phyloP scores from a whole-genome alignment of 768 basidiomycete genomes.

The Plicaturopsis crispa region DNA sequence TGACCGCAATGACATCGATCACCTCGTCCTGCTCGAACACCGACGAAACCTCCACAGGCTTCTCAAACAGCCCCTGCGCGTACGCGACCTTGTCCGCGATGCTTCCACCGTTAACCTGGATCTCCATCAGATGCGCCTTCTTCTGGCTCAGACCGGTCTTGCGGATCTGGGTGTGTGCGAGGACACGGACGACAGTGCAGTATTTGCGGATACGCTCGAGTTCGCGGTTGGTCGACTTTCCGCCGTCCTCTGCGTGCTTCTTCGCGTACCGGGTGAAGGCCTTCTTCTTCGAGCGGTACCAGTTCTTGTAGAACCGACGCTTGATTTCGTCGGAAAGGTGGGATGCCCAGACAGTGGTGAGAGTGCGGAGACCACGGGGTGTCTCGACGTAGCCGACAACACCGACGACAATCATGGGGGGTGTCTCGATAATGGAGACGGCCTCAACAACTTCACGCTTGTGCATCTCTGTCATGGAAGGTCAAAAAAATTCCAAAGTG shows the following conservation, averaged over 20 bases:
- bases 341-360: constrained; percentile 98
- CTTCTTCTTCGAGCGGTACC: constrained; percentile 99
- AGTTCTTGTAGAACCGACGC: constrained; percentile 99
- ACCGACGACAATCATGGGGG: constrained; percentile 93
- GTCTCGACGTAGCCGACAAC: constrained; percentile 99
- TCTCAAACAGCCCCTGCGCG: constrained; percentile 92
- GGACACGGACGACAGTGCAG: constrained; percentile 99
- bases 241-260: constrained; percentile 94
- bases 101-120: constrained; percentile 97
- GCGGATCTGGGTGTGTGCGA: constrained; percentile 98
- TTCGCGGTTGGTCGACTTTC: constrained; percentile 88
- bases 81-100: constrained; percentile 97
- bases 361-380: constrained; percentile 95
- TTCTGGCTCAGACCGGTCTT: constrained; percentile 98
- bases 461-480: constrained; percentile 95
- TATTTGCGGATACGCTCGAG: constrained; percentile 99
- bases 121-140: constrained; percentile 99
- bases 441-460: constrained; percentile 99
- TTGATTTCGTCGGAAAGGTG: constrained; percentile 97
- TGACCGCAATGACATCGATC: constrained; percentile 95
- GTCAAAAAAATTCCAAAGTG: background rate
- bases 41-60: constrained; percentile 76
- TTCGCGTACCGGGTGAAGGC: constrained; percentile 99
- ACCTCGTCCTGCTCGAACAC: constrained; percentile 97
- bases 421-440: constrained; percentile 92